Evolutionary conservation across 108 stramenopile genomes (phyloP), one percentile per base, ranked within the genome.

Genomic region (Nitzschia inconspicua): DNA sequence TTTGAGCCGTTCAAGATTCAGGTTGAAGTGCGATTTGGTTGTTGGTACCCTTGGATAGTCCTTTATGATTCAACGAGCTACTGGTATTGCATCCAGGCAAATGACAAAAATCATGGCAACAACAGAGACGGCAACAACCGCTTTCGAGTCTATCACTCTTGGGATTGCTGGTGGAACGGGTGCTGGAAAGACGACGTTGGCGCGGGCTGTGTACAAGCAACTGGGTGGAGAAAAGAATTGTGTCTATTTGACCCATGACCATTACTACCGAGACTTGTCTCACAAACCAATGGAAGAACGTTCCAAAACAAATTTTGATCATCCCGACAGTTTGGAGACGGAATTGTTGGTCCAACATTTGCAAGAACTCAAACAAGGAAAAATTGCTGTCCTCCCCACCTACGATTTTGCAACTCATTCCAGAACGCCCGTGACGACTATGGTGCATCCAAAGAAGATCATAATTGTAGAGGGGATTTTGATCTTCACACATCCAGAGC

Each of bases 381-480:
- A 79, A 16, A 34, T 70, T 0, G 88, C 93, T 3, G 64, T 75
- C 16, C 76, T 96, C 6, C 97, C 97, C 1, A 80, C 60, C n/a
- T 98, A 97, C 59, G 95, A 96, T 62, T 98, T 97, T 63, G 54
- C 72, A 9, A 78, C 87, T 7, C 97, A 98, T 69, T 57, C 73
- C 23, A 67, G 97, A 36, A 89, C 76, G 42, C 57, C 54, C 6
- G 76, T 79, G 25, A 85, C 80, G 13, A 70, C 73, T 27, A 47
- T 68, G 37, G 75, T 92, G 19, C 50, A 72, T 28, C 80, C 87
- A 5, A 80, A 77, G 16, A 69, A 50, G 23, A 76, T 97, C 24
- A 84, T 97, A 44, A 68, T 97, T 14, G 76, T 97, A 0, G 96
- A 97, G 63, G 97, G 97, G 6, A 96, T 98, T 53, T 60, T 98